phyloP scores from a whole-genome alignment of 2,329 filamentous ascomycete species.

The Aureobasidium sp. region DNA sequence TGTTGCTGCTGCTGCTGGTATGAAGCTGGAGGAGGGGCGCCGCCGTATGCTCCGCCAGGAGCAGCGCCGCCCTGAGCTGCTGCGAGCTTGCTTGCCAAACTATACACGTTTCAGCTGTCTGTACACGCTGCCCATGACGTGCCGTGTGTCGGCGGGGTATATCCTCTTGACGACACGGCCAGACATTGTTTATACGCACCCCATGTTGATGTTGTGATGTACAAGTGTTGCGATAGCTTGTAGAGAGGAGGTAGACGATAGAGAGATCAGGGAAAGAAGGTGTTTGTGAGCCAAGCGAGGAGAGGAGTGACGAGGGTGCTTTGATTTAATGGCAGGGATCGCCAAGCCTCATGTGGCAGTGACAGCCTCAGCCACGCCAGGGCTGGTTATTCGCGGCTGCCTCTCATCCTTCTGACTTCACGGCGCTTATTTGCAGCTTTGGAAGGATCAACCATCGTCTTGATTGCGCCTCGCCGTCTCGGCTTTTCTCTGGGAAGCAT shows the following conservation, averaged over 20 bases:
- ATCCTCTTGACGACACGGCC: neutral
- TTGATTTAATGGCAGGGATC: neutral
- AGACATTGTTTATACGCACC: neutral
- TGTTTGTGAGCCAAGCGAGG: neutral
- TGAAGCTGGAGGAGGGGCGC: conserved; percentile 25
- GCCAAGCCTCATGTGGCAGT: conserved; percentile 11
- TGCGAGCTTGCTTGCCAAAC: conserved; percentile 39
- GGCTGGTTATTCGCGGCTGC: neutral
- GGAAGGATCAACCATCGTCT: neutral
- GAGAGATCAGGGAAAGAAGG: neutral
- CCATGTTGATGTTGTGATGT: conserved; percentile 1
- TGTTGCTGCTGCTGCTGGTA: conserved; percentile 21
- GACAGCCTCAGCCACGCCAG: conserved; percentile 6
- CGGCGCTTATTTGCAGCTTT: neutral
- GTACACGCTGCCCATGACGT: neutral
- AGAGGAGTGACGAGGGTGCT: neutral
- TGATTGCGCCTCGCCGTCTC: neutral
- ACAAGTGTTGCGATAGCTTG: neutral
- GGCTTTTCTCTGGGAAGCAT: neutral
- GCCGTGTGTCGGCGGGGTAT: conserved; percentile 2
- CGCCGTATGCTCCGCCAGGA: conserved; percentile 24
- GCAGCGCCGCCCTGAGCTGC: conserved; percentile 33
- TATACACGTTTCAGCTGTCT: neutral
- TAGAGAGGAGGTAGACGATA: neutral
- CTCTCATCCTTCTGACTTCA: neutral